These are phyloP conservation scores for Hyphopichia khmerensis DNA, from an alignment of 1,139 yeast genomes.

Conservation along the genomic window DNA sequence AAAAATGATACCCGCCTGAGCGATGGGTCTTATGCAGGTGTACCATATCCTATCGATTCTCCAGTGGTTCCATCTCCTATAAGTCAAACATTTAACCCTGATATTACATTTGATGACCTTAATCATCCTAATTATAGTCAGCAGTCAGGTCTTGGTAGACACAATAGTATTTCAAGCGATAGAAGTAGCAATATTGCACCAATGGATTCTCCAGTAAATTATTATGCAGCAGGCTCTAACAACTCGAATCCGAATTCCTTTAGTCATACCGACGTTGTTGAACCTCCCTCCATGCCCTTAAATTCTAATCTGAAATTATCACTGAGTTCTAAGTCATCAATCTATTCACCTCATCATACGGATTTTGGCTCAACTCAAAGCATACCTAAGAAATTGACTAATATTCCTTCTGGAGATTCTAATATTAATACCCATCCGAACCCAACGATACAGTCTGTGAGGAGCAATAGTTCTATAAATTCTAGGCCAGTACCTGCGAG, in stretches of 20 bases:
- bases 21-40: background rate
- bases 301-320: background rate
- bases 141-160: background rate
- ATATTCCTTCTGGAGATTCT: background rate
- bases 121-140: background rate
- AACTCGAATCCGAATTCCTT: background rate
- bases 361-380: slow-evolving; percentile 4
- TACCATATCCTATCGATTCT: slow-evolving; percentile 20
- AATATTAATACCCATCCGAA: background rate
- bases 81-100: slow-evolving; percentile 4
- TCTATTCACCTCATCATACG: background rate
- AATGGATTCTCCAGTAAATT: background rate
- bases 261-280: background rate
- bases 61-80: slow-evolving; percentile 16
- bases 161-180: background rate
- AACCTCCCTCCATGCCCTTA: background rate
- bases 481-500: background rate
- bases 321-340: background rate
- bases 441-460: background rate
- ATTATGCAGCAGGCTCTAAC: background rate
- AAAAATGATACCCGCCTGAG: background rate
- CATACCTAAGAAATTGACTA: background rate
- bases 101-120: slow-evolving; percentile 7
- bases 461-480: background rate
- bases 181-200: background rate